Conservation (phyloP, 1,284 basidiomycete species). For the Grifola frondosa region DNA sequence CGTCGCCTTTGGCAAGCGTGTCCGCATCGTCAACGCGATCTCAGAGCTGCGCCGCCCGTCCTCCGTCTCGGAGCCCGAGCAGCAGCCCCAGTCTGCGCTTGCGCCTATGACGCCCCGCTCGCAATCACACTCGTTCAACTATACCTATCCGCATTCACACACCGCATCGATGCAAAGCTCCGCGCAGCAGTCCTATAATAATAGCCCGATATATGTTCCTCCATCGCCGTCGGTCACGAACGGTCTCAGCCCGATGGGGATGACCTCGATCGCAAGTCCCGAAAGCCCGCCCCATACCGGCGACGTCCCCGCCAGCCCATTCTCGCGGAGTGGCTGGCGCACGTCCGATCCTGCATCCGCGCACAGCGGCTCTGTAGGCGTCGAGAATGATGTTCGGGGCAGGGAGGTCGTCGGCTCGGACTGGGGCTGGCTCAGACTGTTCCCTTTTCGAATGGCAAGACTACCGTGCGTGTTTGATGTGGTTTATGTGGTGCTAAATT, state of each 20-base stretch:
- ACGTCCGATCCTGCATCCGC: slow-evolving; percentile 31
- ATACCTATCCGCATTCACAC: slow-evolving; percentile 44
- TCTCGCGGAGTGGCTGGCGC: slow-evolving; percentile 25
- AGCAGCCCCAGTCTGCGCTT: slow-evolving; percentile 21
- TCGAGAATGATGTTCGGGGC: slow-evolving; percentile 14
- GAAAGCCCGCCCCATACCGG: slow-evolving; percentile 42
- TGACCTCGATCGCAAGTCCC: slow-evolving; percentile 30
- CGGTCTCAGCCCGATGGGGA: slow-evolving; percentile 18
- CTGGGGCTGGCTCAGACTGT: slow-evolving; percentile 21
- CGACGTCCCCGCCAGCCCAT: slow-evolving; percentile 28
- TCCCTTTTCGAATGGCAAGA: slow-evolving; percentile 10
- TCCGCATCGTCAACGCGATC: slow-evolving; percentile 94
- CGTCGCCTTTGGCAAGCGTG: slow-evolving; percentile 90
- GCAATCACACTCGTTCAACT: slow-evolving; percentile 37
- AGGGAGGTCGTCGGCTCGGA: slow-evolving; percentile 19
- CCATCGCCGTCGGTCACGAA: slow-evolving; percentile 20
- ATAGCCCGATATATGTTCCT: slow-evolving; percentile 31
- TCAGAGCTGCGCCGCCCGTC: slow-evolving; percentile 78
- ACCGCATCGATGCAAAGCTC: slow-evolving; percentile 42
- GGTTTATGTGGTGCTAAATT: slow-evolving; percentile 1
- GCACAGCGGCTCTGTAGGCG: slow-evolving; percentile 7
- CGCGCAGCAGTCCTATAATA: slow-evolving; percentile 34
- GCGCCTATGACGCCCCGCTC: slow-evolving; percentile 34
- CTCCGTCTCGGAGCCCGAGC: slow-evolving; percentile 39
- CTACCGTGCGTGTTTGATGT: slow-evolving; percentile 10